Evolutionary conservation across 805 yeast genomes (phyloP).

Genomic region (Suhomyces sp.): DNA sequence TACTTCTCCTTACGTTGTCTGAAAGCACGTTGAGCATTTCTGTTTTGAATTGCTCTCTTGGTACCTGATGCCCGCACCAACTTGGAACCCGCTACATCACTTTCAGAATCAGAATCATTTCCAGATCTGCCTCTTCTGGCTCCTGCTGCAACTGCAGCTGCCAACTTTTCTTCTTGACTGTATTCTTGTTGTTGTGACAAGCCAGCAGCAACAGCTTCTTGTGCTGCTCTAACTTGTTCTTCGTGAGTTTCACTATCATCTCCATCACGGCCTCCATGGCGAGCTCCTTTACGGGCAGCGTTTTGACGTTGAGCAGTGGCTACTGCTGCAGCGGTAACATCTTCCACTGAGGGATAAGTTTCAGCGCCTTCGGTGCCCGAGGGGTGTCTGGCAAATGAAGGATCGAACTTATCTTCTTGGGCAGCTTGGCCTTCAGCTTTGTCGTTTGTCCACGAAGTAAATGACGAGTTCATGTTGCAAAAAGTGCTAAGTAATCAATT

Average conservation of each 20-base stretch:
- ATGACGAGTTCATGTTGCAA: conserved; percentile 22
- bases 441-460: conserved; percentile 23
- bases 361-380: conserved; percentile 10
- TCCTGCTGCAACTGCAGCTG: conserved; percentile 5
- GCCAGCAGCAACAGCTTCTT: conserved; percentile 9
- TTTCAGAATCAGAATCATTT: conserved; percentile 1
- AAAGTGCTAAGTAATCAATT: conserved; percentile 7
- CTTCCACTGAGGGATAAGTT: conserved; percentile 26
- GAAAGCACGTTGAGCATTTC: conserved; percentile 90
- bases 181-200: conserved; percentile 4
- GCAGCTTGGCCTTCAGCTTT: conserved; percentile 17
- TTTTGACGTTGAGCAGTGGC: conserved; percentile 21
- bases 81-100: conserved; percentile 6
- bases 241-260: conserved; percentile 6
- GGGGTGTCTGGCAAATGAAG: conserved; percentile 28
- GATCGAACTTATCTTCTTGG: conserved; percentile 29
- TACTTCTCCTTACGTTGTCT: conserved; percentile 80
- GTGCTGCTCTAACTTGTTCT: conserved; percentile 10
- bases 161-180: conserved; percentile 5
- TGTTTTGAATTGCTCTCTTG: conserved; percentile 88
- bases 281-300: conserved; percentile 3
- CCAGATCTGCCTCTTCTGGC: background rate
- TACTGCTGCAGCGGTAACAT: conserved; percentile 26
- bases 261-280: conserved; percentile 5
- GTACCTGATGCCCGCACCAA: conserved; percentile 53